Evolutionary conservation across 2,329 filamentous ascomycete species (phyloP).

Genomic region (Aspergillaceae sp.): DNA sequence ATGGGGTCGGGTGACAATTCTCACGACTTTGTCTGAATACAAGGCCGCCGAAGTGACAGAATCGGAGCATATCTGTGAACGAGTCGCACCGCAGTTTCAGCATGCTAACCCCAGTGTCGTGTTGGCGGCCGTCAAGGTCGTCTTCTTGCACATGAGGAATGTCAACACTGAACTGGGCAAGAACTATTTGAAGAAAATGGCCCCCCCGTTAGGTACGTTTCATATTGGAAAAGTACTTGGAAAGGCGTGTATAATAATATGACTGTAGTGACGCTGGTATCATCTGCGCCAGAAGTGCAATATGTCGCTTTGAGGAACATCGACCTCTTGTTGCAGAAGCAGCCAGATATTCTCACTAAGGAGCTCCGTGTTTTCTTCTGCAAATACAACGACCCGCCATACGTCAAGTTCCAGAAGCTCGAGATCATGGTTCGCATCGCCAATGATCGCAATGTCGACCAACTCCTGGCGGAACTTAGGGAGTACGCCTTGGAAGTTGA

Average conservation of each 20-base stretch:
- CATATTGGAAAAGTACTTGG: background rate
- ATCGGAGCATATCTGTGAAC: conserved; percentile 94
- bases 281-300: conserved; percentile 92
- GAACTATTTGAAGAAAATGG: conserved; percentile 97
- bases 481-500: conserved; percentile 97
- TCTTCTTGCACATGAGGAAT: conserved; percentile 90
- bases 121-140: conserved; percentile 91
- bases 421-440: conserved; percentile 99
- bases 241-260: conserved; percentile 14
- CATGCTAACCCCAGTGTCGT: conserved; percentile 97
- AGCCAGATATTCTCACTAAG: conserved; percentile 93
- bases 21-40: conserved; percentile 84
- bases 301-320: conserved; percentile 96
- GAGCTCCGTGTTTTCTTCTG: conserved; percentile 98
- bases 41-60: conserved; percentile 82
- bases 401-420: conserved; percentile 93
- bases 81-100: conserved; percentile 93
- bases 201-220: conserved; percentile 73
- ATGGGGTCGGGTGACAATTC: conserved; percentile 91
- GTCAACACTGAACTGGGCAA: conserved; percentile 69
- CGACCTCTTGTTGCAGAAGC: conserved; percentile 87
- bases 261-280: conserved; percentile 77
- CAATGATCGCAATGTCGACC: conserved; percentile 93
- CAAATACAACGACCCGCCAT: conserved; percentile 98
- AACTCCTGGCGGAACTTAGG: conserved; percentile 85